Evolutionary conservation across 495 filamentous ascomycete species (phyloP), one percentile per base, ranked within the genome.

Genomic region (Penicillium ucsense): DNA sequence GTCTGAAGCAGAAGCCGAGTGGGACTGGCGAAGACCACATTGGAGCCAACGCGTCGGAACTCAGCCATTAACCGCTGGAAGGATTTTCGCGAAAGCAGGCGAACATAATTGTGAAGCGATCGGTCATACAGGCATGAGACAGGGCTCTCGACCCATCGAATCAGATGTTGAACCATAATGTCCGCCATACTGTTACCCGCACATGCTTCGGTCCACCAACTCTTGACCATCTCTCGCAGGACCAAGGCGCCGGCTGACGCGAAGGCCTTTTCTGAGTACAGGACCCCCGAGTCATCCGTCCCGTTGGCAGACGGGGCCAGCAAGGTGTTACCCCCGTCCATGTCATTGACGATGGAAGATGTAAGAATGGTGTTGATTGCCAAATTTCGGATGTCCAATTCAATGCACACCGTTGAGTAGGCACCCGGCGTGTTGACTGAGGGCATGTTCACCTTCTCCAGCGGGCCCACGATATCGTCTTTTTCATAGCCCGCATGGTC

Each of bases 351-450:
- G n/a, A 99, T 76, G 0, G 92, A 91, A 1, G 92, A 95, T 0
- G 94, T 95, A 35, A 99, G 75, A 47, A 99, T 91, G 4, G 94
- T 97, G 64, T 99, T 99, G 64, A 99, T 97, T 4, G 89, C 86
- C 4, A 99, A 77, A 56, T 97, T 97, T 3, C 89, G 86, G 42
- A 99, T 79, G 48, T 92, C 87, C 20, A 99, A 68, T 53, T 99
- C 92, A 48, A 99, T 94, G 65, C 92, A 99, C 6, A 99, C 94
- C 0, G 91, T 95, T 0, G 89, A 85, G 63, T 95, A 99, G 0
- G 91, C 88, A 38, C 88, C 89, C 4, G 91, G 86, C 36, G 84
- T 85, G 58, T 99, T 97, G 54, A 95, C 81, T 31, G 83, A 83
- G 0, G 92, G 92, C 89, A 96, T 95, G 47, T 86, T 81, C 27